Base-by-base conservation (phyloP, 305 asterid species). In the Rubia occidens region DNA sequence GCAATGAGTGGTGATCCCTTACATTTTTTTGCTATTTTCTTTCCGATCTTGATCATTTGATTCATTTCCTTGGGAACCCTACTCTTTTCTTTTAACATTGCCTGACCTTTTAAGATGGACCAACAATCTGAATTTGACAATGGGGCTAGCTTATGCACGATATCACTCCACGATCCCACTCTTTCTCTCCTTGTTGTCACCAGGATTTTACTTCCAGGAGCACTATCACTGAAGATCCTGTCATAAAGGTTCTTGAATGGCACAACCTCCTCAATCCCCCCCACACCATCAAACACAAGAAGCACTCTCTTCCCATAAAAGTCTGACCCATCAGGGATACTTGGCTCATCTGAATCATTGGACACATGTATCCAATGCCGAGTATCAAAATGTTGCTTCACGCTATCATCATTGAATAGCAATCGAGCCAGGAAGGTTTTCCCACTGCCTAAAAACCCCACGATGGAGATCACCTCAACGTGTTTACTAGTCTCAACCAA, bases 131-230 rank as follows among this genome's bases (percentile, higher is more conserved):
- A 24, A n/a, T 76, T 63, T 0, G 77, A 56, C 6, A 82, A 8
- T 11, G 14, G 45, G 8, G 35, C 40, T 45, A 72, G 60, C 2
- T 6, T 66, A 29, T 76, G 62, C 24, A 51, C 49, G 0, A 71
- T 68, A 9, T 32, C 21, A 7, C 68, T 68, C 3, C 35, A 1
- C 2, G 1, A 20, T 24, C 54, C 82, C 56, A 47, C 8, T 53
- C 1, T 26, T 49, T 73, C 73, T 9, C 65, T 77, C 45, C 82
- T 72, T 1, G 84, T 75, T 58, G 84, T 82, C 49, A 78, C 74
- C 60, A 80, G 58, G 58, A 82, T 59, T 62, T 26, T 75, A 69
- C 82, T 80, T 9, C 85, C 74, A 0, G 42, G 61, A 35, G 63
- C 73, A 15, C 63, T 29, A 21, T 24, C 11, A 18, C 5, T 1